These are phyloP conservation scores for Trichoderma sp. DNA, from an alignment of 2,329 filamentous ascomycete genomes.

Conservation along the genomic window DNA sequence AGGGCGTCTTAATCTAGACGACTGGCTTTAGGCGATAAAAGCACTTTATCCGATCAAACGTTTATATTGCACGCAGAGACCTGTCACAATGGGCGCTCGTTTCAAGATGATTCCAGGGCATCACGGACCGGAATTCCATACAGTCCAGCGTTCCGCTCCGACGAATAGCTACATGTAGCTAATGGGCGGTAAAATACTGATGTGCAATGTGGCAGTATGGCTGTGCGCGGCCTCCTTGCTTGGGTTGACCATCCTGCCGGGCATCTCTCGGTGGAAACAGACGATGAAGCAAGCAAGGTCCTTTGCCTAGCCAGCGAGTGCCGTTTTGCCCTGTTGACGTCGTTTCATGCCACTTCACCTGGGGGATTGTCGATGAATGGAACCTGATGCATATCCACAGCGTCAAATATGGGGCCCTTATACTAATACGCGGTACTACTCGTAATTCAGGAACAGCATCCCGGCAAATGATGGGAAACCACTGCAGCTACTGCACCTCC, in stretches of 20 bases:
- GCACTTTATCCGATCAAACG: slow-evolving; percentile 12
- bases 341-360: background rate
- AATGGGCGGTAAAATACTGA: background rate
- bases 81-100: background rate
- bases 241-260: background rate
- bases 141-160: background rate
- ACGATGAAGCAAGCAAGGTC: background rate
- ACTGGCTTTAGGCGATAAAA: slow-evolving; percentile 5
- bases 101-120: background rate
- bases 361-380: slow-evolving; percentile 1
- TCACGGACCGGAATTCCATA: background rate
- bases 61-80: background rate
- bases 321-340: background rate
- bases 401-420: background rate
- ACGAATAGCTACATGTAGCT: too few relatives aligned
- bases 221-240: background rate
- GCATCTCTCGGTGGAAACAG: background rate
- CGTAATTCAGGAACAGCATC: background rate
- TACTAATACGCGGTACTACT: background rate
- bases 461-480: background rate
- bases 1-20: slow-evolving; percentile 9
- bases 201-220: background rate
- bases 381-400: slow-evolving; percentile 12
- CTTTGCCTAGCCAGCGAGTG: background rate
- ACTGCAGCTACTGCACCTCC: background rate